Evolutionary conservation across 768 basidiomycete genomes (phyloP).

Genomic region (Podaxis sp.): DNA sequence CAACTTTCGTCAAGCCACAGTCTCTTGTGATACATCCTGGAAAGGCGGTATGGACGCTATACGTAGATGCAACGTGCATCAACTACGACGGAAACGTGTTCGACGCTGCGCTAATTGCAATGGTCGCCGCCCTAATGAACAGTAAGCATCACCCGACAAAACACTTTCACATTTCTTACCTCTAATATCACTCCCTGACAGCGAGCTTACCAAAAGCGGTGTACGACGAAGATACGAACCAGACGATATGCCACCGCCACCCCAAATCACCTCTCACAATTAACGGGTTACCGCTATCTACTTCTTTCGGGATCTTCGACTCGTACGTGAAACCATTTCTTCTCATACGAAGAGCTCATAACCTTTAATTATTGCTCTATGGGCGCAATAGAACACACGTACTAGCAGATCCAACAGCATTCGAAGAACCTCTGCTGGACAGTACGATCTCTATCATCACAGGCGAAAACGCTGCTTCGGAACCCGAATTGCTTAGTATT

Average conservation of each 20-base stretch:
- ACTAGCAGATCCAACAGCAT: conserved; percentile 82
- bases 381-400: conserved; percentile 48
- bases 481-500: conserved; percentile 46
- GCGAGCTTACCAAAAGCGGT: conserved; percentile 70
- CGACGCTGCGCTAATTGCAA: conserved; percentile 85
- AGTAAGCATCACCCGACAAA: conserved; percentile 45
- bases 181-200: conserved; percentile 25
- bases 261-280: conserved; percentile 37
- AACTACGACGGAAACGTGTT: conserved; percentile 97
- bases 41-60: conserved; percentile 90
- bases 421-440: conserved; percentile 85
- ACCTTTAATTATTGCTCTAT: neutral
- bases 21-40: conserved; percentile 79
- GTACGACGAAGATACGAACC: conserved; percentile 65
- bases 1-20: conserved; percentile 58
- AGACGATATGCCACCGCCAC: conserved; percentile 55
- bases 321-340: conserved; percentile 45
- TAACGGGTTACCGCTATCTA: conserved; percentile 42
- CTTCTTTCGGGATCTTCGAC: conserved; percentile 82
- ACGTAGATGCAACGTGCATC: conserved; percentile 92
- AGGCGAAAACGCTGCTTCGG: conserved; percentile 30
- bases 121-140: conserved; percentile 82
- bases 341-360: neutral
- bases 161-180: neutral
- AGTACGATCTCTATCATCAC: conserved; percentile 66